Base-by-base conservation (phyloP, 495 filamentous ascomycete species). In the Hypomontagnella monticulosa region DNA sequence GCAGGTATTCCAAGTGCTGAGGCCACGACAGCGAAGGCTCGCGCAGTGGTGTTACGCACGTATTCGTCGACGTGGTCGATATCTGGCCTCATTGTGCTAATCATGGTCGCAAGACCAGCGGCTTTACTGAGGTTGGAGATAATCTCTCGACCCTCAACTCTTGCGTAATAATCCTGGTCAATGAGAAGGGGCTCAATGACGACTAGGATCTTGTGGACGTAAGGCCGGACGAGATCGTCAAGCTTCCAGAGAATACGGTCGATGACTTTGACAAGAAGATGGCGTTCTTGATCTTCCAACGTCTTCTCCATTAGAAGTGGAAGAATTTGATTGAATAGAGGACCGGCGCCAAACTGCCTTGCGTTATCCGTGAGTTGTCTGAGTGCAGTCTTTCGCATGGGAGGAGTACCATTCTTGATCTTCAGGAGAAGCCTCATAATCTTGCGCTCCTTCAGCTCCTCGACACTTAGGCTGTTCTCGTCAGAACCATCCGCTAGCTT, bases 51-150 rank as follows among this genome's bases (percentile, higher is more conserved):
- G 78, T 99, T 99, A 73, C 96, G 84, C n/a, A 99, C 96, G 76
- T 99, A 98, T 71, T 99, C 96, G 75, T 99, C 96, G 3, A 92
- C 91, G 61, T 98, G 94, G 66, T 99, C 96, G 71, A 99, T 97
- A 87, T 99, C 96, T 0, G 96, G 96, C 65, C 96, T 85, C 95
- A 99, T 98, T 4, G 91, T 93, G 80, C 92, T 96, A 73, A 99
- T 98, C 96, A 99, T 99, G 67, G 94, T 93, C 4, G 96, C 96
- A 49, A 99, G 87, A 77, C 96, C 96, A 62, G 96, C 96, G 10
- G 96, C 96, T 79, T 98, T 98, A 70, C 89, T 89, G 46, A 99
- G 85, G 73, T 98, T 98, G 49, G 93, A 97, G 69, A 99, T 98
- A 69, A 99, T 99, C 78, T 98, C 96, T 53, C 94, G 91, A 75